Evolutionary conservation across 2,329 filamentous ascomycete genomes (phyloP), one percentile per base, ranked within the genome.

Genomic region (Aspergillus chevalieri): DNA sequence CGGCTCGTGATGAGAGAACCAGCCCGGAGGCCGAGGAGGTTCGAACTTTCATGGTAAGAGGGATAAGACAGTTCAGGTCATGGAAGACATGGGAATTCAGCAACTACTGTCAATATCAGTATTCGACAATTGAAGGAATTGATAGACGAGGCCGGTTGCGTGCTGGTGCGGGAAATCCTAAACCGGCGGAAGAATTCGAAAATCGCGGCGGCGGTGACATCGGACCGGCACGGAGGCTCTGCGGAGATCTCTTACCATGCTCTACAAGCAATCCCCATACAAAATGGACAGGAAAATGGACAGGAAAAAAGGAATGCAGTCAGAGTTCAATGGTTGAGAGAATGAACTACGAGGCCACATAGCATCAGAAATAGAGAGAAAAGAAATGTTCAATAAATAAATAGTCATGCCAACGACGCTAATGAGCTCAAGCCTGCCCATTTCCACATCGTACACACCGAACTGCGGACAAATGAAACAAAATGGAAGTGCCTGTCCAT

Each of bases 1-100:
- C 51, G 36, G 54, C 55, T 59, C 61, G 66, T 50, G 61, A 56
- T 43, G 61, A 64, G 52, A 65, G 56, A 43, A 65, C 57, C 58
- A 69, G 65, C 59, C 65, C 64, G 52, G 65, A 63, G 57, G 67
- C 66, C 54, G 64, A 60, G 19, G 65, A 54, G 44, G 64, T 61
- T 56, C 68, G 68, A 65, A 67, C 63, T 64, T 64, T 63, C 68
- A 71, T 52, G 52, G 48, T 45, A 44, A 53, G 47, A 44, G 52
- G 36, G 44, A 14, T 43, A 42, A 10, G 22, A 14, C 34, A 21
- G 38, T 15, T 17, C 21, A n/a, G 19, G 6, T 19, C 10, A 30
- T 21, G 21, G 12, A 44, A 28, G 22, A 41, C 38, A 41, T 41
- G 21, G n/a, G 9, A 21, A 22, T 21, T 41, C 1, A 17, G 19